These are phyloP conservation scores for Melampsora abietis-canadensis DNA, from an alignment of 1,284 basidiomycete species.

Conservation along the genomic window DNA sequence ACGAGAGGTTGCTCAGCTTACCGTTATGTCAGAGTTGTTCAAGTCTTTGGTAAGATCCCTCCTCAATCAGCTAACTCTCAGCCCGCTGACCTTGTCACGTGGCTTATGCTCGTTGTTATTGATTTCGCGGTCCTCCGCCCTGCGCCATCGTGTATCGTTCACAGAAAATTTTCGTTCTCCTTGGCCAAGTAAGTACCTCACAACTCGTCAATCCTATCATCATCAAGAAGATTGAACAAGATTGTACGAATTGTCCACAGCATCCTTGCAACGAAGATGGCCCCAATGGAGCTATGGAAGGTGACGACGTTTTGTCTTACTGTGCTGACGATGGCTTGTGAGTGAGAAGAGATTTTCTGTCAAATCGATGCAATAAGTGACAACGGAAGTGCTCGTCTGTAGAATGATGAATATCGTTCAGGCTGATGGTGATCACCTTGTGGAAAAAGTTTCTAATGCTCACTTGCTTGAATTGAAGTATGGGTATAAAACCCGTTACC, in stretches of 20 bases:
- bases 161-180: slow-evolving; percentile 41
- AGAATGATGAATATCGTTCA: slow-evolving; percentile 43
- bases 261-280: slow-evolving; percentile 22
- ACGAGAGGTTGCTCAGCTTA: slow-evolving; percentile 33
- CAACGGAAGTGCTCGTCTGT: background rate
- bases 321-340: slow-evolving; percentile 39
- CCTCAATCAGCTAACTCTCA: background rate
- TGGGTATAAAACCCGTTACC: slow-evolving; percentile 28
- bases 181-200: slow-evolving; percentile 24
- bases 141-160: background rate
- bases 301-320: slow-evolving; percentile 31
- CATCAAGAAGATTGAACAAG: background rate
- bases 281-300: slow-evolving; percentile 31
- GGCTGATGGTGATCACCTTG: slow-evolving; percentile 33
- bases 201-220: background rate
- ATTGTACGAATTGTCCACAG: background rate
- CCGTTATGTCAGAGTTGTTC: slow-evolving; percentile 38
- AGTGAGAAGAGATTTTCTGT: background rate
- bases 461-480: slow-evolving; percentile 23
- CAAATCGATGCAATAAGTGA: background rate
- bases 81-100: background rate
- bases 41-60: slow-evolving; percentile 36
- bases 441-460: slow-evolving; percentile 17
- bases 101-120: background rate
- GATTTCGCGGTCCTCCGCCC: too few species aligned